Base-by-base conservation (phyloP, 306 rosid species). In the Albizia julibrissin region DNA sequence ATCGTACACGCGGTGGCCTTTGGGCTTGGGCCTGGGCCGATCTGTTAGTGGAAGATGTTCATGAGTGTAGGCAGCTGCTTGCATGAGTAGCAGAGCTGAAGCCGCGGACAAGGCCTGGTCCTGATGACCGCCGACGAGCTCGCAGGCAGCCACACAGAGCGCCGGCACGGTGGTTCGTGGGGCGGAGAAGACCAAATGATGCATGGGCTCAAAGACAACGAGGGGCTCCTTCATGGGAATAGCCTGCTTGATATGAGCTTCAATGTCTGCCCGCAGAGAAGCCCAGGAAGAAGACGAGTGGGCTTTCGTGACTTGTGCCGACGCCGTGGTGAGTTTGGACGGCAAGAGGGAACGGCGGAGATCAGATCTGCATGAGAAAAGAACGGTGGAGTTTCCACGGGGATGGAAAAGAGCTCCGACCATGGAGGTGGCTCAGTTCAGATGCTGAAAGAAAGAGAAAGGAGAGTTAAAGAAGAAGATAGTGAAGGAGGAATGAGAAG, bases 71-170 rank as follows among this genome's bases (percentile, higher is more conserved):
- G 42, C 37, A 0, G 90, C 88, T 0, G 90, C 90, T 0, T 71
- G 80, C 75, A 83, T 24, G 59, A 91, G 87, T 14, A 82, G 80
- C 71, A 92, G 80, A 8, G 97, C 92, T 1, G 97, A 84, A 0
- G 98, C 98, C 0, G 98, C 91, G 0, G 92, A 85, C 79, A 90
- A 76, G 80, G 97, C 95, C 21, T 50, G 84, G 59, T 77, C 65
- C 2, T 83, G 89, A 15, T 18, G 37, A 10, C 94, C 98, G 3
- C 94, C 92, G 11, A 90, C 87, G 4, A 93, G 87, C 74, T 91
- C 97, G 44, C 96, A 91, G 0, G 97, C 88, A 0, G 90, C 96
- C 11, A 93, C 62, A 58, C 97, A 93, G 6, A 93, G 33, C 4
- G 90, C 84, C 3, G 97, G 92, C 1, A 88, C 94, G 15, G 92